Conservation (phyloP, 1,284 basidiomycete genomes). For the Ceratobasidium sp. region DNA sequence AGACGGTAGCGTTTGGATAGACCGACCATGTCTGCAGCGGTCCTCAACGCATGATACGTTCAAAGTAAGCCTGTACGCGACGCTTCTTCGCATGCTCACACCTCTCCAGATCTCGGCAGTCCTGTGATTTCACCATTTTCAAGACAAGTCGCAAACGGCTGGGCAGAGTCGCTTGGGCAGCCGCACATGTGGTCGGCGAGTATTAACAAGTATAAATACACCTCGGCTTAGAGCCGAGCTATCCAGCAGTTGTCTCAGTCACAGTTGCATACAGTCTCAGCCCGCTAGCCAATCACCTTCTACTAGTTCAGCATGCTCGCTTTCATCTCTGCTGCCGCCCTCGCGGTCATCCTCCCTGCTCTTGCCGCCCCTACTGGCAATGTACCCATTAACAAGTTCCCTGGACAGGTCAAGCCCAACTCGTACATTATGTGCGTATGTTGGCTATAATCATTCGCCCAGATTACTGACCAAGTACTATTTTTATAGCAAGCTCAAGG, state of each 20-base stretch:
- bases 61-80: not conserved
- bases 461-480: not conserved
- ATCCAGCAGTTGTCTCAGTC: not conserved
- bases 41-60: not conserved
- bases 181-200: not conserved
- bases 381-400: slow-evolving; percentile 27
- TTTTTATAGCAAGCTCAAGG: slow-evolving; percentile 35
- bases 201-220: not conserved
- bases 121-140: not conserved
- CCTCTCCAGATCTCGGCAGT: not conserved
- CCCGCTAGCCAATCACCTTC: not conserved
- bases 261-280: not conserved
- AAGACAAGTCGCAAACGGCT: not conserved
- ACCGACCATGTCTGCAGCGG: not conserved
- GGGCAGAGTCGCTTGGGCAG: not conserved
- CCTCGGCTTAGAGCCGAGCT: not conserved
- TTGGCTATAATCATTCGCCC: not conserved
- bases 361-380: slow-evolving; percentile 38
- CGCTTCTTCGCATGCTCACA: slow-evolving; percentile 1
- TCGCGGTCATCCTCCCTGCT: slow-evolving; percentile 36
- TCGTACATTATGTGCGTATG: slow-evolving; percentile 31
- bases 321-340: slow-evolving; percentile 32
- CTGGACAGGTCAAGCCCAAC: slow-evolving; percentile 34
- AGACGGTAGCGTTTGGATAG: too few relatives aligned
- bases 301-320: slow-evolving; percentile 21